These are phyloP conservation scores for Pachysandra terminalis DNA, from an alignment of 164 flowering plant genomes.

Conservation along the genomic window DNA sequence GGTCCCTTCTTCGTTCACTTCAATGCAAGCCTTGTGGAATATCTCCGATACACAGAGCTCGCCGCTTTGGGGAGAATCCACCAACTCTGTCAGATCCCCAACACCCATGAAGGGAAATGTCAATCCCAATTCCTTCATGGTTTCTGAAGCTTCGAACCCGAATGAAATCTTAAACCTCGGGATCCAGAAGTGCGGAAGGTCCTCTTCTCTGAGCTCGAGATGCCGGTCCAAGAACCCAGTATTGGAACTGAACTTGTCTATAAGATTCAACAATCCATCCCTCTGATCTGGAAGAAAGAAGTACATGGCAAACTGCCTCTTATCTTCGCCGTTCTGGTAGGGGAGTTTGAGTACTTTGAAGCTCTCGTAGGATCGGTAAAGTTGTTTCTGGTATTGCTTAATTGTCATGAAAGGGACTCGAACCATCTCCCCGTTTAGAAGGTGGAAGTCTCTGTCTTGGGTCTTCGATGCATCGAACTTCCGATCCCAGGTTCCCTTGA, in stretches of 20 bases:
- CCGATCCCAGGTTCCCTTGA: slow-evolving; percentile 24
- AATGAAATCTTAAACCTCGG: slow-evolving; percentile 25
- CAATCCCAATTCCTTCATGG: slow-evolving; percentile 12
- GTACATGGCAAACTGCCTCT: slow-evolving; percentile 22
- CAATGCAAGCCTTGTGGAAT: slow-evolving; percentile 2
- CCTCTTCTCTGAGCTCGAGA: not conserved
- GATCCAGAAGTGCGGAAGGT: slow-evolving; percentile 9
- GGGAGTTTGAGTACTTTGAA: slow-evolving; percentile 23
- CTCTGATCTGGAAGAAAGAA: slow-evolving; percentile 23
- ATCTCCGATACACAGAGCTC: not conserved
- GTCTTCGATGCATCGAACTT: slow-evolving; percentile 13
- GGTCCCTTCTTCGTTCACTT: not conserved
- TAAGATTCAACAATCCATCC: slow-evolving; percentile 17
- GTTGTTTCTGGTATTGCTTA: not conserved
- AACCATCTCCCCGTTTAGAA: slow-evolving; percentile 18
- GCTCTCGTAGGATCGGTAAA: slow-evolving; percentile 1
- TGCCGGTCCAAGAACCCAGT: slow-evolving; percentile 9
- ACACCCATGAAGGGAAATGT: slow-evolving; percentile 10
- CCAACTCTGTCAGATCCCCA: slow-evolving; percentile 15
- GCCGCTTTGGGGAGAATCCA: not conserved
- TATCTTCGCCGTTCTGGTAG: slow-evolving; percentile 9
- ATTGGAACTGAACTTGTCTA: slow-evolving; percentile 9
- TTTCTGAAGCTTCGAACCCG: slow-evolving; percentile 15
- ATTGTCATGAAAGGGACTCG: slow-evolving; percentile 31
- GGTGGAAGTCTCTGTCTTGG: slow-evolving; percentile 18